Base-by-base conservation (phyloP, 257 asterid genomes). In the Solanum bulbocastanum region DNA sequence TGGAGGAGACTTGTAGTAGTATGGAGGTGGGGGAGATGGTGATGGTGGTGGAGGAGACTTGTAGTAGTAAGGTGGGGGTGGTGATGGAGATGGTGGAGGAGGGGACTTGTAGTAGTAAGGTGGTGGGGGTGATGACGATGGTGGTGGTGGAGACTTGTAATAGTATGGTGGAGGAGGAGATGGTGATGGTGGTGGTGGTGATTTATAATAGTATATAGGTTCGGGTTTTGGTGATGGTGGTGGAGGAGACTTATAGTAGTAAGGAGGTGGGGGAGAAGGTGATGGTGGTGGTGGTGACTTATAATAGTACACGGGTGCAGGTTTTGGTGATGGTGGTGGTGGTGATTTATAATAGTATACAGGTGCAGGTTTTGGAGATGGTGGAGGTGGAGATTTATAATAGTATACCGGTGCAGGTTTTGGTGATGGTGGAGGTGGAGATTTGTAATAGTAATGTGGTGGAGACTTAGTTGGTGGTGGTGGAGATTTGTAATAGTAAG, bases 381-480 rank as follows among this genome's bases (percentile, higher is more conserved):
- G 30, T 0, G 88, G 65, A 0, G 91, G 46, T 3, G 92, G 90
- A 0, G 86, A 65, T 3, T 69, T 36, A 16, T 73, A 73, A 35
- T 72, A 72, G 8, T 18, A 72, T 1, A 32, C 4, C 0, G 27
- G 81, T 72, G 88, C 42, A 4, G 87, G 83, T 10, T 81, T 76
- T 5, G 62, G 42, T 33, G 83, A 36, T 12, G 87, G 87, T 7
- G 88, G 88, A 9, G 88, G 87, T 4, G 86, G 79, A 6, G 87
- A 86, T 15, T 72, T 82, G 58, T 86, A 69, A 10, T 69, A 40
- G 8, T 72, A 83, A 10, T 81, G 85, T 46, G 88, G 87, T 9
- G 88, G 65, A 60, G 90, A 88, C 49, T 58, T 73, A 4, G 35
- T n/a, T 16, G 92, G 89, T 33, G 93, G 93, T 5, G 93, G 88